Percentiles rank a stretch among this genome's conserved stretches.
Conservation (phyloP, 129 eudicot species). For the Scalesia atractyloides region DNA sequence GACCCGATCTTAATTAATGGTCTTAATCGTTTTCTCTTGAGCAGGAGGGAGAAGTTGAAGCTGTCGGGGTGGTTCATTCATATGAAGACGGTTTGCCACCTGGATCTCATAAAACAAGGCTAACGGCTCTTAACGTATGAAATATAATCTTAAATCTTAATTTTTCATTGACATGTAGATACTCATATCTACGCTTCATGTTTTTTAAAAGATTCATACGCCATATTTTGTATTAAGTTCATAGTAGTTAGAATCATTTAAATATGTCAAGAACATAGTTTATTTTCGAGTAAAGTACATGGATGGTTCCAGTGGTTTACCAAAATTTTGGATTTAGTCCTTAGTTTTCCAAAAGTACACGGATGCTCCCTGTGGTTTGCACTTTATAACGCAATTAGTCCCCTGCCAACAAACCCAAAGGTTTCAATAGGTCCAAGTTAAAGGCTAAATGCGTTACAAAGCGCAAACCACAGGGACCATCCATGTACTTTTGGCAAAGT, state of each 20-base stretch:
- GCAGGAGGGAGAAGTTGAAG: constrained; percentile 97
- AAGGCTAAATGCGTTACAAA: too few relatives aligned
- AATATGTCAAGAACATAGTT: not conserved
- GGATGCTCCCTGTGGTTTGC: too few relatives aligned
- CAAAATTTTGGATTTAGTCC: too few relatives aligned
- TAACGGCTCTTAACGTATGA: constrained; percentile 90
- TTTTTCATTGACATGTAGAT: not conserved
- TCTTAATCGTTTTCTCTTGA: constrained; percentile 6
- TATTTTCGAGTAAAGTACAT: too few relatives aligned
- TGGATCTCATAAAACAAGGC: constrained; percentile 82
- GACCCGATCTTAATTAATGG: not conserved
- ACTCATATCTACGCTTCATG: not conserved
- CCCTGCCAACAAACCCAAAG: too few relatives aligned
- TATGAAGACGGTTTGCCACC: constrained; percentile 93
- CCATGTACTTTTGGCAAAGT: too few relatives aligned
- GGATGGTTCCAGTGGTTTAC: too few relatives aligned
- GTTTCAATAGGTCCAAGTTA: too few relatives aligned
- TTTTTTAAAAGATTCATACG: not conserved
- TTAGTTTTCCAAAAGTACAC: too few relatives aligned
- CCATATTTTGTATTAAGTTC: constrained; percentile 3
- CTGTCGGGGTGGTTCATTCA: constrained; percentile 79
- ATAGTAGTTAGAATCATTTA: not conserved
- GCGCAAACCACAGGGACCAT: too few relatives aligned
- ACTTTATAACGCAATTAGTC: too few relatives aligned
- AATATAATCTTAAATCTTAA: not conserved